Conservation (phyloP, 768 basidiomycete species). For the Phanerochaete carnosa region DNA sequence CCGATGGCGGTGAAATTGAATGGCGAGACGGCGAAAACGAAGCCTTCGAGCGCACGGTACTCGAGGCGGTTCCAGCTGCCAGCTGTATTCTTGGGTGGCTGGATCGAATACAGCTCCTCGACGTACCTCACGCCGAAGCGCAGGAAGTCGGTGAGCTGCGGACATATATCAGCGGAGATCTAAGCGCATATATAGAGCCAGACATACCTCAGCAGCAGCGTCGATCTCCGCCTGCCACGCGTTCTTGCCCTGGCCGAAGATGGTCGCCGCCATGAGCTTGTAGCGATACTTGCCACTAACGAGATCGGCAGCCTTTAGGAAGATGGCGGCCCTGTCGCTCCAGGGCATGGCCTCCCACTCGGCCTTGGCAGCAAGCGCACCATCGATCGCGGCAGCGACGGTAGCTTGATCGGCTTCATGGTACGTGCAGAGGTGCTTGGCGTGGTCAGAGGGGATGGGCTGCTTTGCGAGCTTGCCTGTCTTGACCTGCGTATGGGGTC, state of each 20-base stretch:
- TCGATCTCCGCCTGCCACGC: conserved; percentile 99
- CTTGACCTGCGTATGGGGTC: conserved; percentile 53
- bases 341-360: conserved; percentile 95
- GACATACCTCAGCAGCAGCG: conserved; percentile 89
- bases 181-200: neutral
- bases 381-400: conserved; percentile 77
- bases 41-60: conserved; percentile 97
- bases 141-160: conserved; percentile 85
- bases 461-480: conserved; percentile 80
- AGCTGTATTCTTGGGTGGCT: conserved; percentile 81
- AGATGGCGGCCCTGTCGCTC: conserved; percentile 96
- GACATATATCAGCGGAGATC: neutral
- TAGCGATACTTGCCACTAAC: conserved; percentile 95
- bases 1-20: conserved; percentile 99
- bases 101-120: conserved; percentile 89
- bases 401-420: conserved; percentile 83
- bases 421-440: conserved; percentile 76
- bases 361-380: conserved; percentile 80
- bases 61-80: conserved; percentile 97
- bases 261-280: conserved; percentile 92
- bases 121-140: conserved; percentile 97
- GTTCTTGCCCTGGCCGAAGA: conserved; percentile 98
- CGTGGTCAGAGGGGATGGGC: conserved; percentile 83
- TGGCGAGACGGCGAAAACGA: conserved; percentile 95
- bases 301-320: conserved; percentile 96